Evolutionary conservation across 1,139 yeast species (phyloP), one percentile per base, ranked within the genome.

Genomic region (Yamadazyma triangularis): DNA sequence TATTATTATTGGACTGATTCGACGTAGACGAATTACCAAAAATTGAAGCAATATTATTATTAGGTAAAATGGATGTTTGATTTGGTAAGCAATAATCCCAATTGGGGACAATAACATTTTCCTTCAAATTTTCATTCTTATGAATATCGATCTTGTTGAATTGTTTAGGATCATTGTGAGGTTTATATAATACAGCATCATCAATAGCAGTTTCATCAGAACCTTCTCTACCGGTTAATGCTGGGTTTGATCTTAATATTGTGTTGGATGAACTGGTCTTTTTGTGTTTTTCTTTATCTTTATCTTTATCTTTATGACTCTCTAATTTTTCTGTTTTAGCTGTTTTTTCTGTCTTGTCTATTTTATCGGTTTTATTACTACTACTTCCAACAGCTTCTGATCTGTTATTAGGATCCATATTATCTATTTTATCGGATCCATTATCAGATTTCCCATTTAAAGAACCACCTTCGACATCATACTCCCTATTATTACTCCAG

Each of bases 131-230:
- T 40, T 67, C 73, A 41, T 67, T 67, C 38, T 64, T 65, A 41
- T 65, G 73, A 8, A 72, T 67, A 41, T 68, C 65, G 36, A 68
- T 66, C 41, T 65, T 58, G 33, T 52, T 57, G 47, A 68, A 67
- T 36, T 67, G 69, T 14, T 56, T 50, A 4, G 72, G 51, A 31
- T 63, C 58, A 34, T 61, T 60, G 35, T 68, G 74, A 2, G 73
- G 70, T 36, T 66, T 66, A 44, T 67, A 68, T 36, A 68, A 53
- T 2, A 68, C 73, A 1, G 74, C 74, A 44, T 68, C 73, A 32
- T 66, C 72, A 16, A 23, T 39, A 35, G 13, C 23, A 30, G 30
- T 25, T 18, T 77, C 43, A 47, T 79, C 41, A 2, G 19, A 15
- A 5, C 23, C 22, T 8, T 27, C 15, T 4, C 23, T 23, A 62